Evolutionary conservation across 148 eudicot genomes (phyloP).

Genomic region (Rhododendron molle): DNA sequence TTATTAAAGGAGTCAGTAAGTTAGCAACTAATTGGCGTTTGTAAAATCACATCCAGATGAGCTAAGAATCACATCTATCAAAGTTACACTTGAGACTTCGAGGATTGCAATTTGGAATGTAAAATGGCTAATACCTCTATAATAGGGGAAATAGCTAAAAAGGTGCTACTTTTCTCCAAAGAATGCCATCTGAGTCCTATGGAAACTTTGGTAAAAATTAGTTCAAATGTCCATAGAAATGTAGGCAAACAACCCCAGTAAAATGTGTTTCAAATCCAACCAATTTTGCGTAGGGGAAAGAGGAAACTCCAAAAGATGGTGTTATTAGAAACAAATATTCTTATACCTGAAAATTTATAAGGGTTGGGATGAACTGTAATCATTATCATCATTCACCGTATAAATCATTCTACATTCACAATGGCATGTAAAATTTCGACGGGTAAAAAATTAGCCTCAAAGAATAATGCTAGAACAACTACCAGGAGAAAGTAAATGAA

Average conservation of each 20-base stretch:
- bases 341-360: not conserved
- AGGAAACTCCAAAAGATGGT: not conserved
- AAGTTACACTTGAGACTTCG: not conserved
- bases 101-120: not conserved
- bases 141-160: not conserved
- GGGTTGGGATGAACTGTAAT: not conserved
- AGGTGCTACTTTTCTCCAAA: not conserved
- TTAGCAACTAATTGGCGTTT: too few relatives aligned
- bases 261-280: not conserved
- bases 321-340: not conserved
- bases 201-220: not conserved
- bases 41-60: too few relatives aligned
- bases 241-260: not conserved
- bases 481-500: not conserved
- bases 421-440: not conserved
- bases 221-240: not conserved
- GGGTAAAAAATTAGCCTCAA: constrained; percentile 6
- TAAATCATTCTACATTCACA: constrained; percentile 12
- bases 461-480: constrained; percentile 19
- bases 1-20: too few relatives aligned
- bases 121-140: not conserved
- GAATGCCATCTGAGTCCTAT: not conserved
- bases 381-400: not conserved
- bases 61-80: too few relatives aligned
- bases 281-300: not conserved